Evolutionary conservation across 805 yeast genomes (phyloP).

Genomic region (Cyberlindnera xishuangbannaensis): DNA sequence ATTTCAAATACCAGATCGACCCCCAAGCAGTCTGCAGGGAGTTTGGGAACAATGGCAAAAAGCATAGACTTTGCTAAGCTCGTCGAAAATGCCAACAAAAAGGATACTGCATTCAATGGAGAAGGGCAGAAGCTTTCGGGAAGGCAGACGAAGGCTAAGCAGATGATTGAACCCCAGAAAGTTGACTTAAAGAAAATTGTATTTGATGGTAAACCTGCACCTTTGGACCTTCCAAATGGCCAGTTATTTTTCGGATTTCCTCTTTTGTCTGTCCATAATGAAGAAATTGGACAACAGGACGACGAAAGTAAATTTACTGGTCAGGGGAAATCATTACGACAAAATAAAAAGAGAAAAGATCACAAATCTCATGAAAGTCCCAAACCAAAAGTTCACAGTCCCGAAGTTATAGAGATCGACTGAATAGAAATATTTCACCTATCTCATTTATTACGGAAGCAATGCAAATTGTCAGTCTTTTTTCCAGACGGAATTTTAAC

Average conservation of each 20-base stretch:
- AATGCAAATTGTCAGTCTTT: too few species aligned
- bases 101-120: slow-evolving; percentile 41
- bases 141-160: slow-evolving; percentile 29
- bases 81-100: slow-evolving; percentile 36
- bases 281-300: slow-evolving; percentile 27
- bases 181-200: slow-evolving; percentile 39
- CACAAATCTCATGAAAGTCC: slow-evolving; percentile 45
- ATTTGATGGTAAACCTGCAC: slow-evolving; percentile 61
- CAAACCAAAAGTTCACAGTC: slow-evolving; percentile 61
- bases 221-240: slow-evolving; percentile 71
- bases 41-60: slow-evolving; percentile 72
- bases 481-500: too few species aligned
- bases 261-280: slow-evolving; percentile 39
- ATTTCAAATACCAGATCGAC: slow-evolving; percentile 4
- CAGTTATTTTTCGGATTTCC: slow-evolving; percentile 95
- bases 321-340: slow-evolving; percentile 70
- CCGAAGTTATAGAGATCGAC: slow-evolving; percentile 79
- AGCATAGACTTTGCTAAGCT: slow-evolving; percentile 60
- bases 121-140: slow-evolving; percentile 72
- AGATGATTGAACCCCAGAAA: slow-evolving; percentile 2
- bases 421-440: too few species aligned
- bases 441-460: too few species aligned
- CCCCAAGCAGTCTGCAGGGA: slow-evolving; percentile 11
- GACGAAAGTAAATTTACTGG: slow-evolving; percentile 42
- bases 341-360: slow-evolving; percentile 64